A percentile compares a stretch with the other conserved stretches of the same genome.
Evolutionary conservation across 768 basidiomycete genomes (phyloP).

Genomic region (Tulasnella sp.): DNA sequence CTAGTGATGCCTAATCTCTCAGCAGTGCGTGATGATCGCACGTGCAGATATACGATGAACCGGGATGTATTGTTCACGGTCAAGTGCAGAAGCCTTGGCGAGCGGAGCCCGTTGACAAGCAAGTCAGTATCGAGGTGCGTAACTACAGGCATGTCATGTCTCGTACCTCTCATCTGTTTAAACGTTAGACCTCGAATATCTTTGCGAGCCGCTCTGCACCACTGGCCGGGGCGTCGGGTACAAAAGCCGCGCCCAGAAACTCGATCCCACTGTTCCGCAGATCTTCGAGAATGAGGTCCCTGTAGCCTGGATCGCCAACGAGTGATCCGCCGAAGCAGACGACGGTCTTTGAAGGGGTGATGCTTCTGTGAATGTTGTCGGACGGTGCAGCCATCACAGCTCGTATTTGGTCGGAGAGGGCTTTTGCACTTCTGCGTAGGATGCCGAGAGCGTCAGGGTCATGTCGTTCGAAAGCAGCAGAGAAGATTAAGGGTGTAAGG

Average conservation of each 20-base stretch:
- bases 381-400: slow-evolving; percentile 31
- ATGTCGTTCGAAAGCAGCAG: slow-evolving; percentile 46
- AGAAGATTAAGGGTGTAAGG: slow-evolving; percentile 65
- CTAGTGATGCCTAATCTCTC: no score
- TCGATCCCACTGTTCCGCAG: slow-evolving; percentile 39
- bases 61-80: no score
- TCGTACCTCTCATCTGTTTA: no score
- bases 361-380: neutral
- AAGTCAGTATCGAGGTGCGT: no score
- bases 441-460: slow-evolving; percentile 52
- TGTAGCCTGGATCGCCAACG: slow-evolving; percentile 48
- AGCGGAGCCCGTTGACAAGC: no score
- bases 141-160: no score
- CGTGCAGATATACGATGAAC: no score
- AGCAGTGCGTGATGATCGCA: no score
- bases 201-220: slow-evolving; percentile 50
- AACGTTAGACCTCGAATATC: no score
- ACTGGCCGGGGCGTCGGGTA: slow-evolving; percentile 53
- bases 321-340: slow-evolving; percentile 73
- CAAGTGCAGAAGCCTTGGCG: no score
- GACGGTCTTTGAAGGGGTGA: slow-evolving; percentile 37
- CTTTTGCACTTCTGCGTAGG: slow-evolving; percentile 38
- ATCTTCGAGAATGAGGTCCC: slow-evolving; percentile 41
- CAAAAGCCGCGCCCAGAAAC: slow-evolving; percentile 52
- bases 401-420: slow-evolving; percentile 48